Conservation (phyloP, 371 early-diverging fungal species). For the Mortierella sp. region DNA sequence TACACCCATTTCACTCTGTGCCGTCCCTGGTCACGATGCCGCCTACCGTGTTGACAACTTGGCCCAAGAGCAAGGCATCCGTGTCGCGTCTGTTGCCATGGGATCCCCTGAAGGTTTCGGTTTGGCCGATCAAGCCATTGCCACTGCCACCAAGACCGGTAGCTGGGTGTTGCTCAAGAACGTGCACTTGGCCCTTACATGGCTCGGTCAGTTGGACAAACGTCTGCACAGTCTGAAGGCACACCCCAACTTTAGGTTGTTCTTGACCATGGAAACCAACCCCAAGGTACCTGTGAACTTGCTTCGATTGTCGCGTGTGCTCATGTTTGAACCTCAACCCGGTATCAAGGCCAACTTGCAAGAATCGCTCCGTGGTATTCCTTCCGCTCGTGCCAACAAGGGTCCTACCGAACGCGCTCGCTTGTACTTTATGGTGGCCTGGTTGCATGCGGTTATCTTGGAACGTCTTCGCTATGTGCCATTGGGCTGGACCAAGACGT, state of each 20-base stretch:
- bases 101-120: constrained; percentile 95
- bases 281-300: constrained; percentile 95
- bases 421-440: constrained; percentile 94
- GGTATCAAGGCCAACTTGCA: constrained; percentile 95
- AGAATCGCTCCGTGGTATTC: constrained; percentile 82
- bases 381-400: constrained; percentile 65
- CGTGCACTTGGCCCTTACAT: constrained; percentile 93
- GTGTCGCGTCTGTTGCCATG: constrained; percentile 92
- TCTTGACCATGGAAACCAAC: constrained; percentile 97
- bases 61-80: constrained; percentile 73
- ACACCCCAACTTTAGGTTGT: constrained; percentile 88
- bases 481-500: constrained; percentile 96
- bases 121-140: constrained; percentile 92
- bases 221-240: constrained; percentile 87
- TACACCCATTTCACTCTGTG: constrained; percentile 92
- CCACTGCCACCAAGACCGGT: constrained; percentile 84
- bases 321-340: constrained; percentile 96
- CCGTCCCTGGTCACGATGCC: constrained; percentile 96
- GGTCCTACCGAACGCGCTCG: constrained; percentile 91
- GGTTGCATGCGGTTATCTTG: constrained; percentile 95
- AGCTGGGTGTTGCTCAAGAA: constrained; percentile 98
- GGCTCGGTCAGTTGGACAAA: constrained; percentile 97
- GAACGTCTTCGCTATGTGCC: constrained; percentile 97
- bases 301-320: constrained; percentile 88
- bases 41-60: constrained; percentile 94